A percentile compares a stretch with the other conserved stretches of the same genome.
Conservation (phyloP, 495 filamentous ascomycete species). For the Lindgomyces ingoldianus region DNA sequence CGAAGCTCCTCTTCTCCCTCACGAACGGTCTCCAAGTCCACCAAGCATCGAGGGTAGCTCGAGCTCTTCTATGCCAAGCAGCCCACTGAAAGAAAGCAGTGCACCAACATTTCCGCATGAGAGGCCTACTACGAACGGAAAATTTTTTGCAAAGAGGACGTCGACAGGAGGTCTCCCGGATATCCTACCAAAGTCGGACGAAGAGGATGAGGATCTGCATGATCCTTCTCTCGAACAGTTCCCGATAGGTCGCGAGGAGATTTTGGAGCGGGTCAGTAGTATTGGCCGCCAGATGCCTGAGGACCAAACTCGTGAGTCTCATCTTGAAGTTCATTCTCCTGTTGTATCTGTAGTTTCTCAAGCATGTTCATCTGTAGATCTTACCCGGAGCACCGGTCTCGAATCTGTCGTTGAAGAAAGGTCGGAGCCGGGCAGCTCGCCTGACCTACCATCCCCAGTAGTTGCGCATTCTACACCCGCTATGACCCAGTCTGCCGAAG, state of each 20-base stretch:
- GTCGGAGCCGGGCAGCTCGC: not conserved
- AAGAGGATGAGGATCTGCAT: constrained; percentile 32
- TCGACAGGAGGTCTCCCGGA: constrained; percentile 2
- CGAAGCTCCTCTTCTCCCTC: constrained; percentile 14
- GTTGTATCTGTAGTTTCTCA: constrained; percentile 7
- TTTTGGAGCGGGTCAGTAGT: constrained; percentile 20
- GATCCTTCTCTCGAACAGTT: constrained; percentile 27
- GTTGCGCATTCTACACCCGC: not conserved
- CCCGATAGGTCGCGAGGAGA: constrained; percentile 20
- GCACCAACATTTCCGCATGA: constrained; percentile 15
- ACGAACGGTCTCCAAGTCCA: not conserved
- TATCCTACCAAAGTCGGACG: constrained; percentile 18
- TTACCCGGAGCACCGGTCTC: not conserved
- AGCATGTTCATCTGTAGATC: constrained; percentile 11
- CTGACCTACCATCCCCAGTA: not conserved
- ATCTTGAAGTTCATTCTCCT: constrained; percentile 8
- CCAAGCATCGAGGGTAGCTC: not conserved
- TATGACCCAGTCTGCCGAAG: not conserved
- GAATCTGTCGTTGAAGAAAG: constrained; percentile 16
- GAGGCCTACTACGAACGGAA: not conserved
- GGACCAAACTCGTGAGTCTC: constrained; percentile 10
- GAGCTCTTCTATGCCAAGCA: too few relatives aligned
- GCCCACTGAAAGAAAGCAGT: too few relatives aligned
- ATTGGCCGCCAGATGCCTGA: constrained; percentile 12
- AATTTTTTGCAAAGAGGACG: constrained; percentile 6